phyloP scores from a whole-genome alignment of 768 basidiomycete species.

The Mycena polygramma region DNA sequence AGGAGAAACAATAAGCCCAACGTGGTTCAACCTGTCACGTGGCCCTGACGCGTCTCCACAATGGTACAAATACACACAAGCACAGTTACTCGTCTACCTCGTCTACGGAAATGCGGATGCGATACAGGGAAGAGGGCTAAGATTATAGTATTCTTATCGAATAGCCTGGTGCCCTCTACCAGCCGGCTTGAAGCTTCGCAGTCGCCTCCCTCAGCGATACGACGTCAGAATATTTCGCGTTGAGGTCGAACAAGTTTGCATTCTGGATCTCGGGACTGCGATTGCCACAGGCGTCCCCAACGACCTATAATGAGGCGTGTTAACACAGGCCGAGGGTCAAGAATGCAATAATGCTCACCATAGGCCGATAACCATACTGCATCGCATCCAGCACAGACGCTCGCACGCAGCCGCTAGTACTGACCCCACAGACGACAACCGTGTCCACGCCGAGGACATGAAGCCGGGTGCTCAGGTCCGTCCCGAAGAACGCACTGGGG shows the following conservation, averaged over 20 bases:
- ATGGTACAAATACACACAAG: no score
- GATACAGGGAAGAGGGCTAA: no score
- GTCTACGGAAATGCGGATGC: no score
- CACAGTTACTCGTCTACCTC: no score
- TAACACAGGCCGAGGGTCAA: not conserved
- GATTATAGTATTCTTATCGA: no score
- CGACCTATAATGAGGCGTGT: constrained; percentile 6
- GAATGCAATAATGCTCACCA: constrained; percentile 2
- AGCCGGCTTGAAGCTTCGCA: constrained; percentile 25
- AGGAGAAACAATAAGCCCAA: no score
- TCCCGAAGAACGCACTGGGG: constrained; percentile 32
- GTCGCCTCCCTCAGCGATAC: constrained; percentile 22
- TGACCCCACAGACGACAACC: constrained; percentile 31
- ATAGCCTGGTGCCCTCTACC: not conserved
- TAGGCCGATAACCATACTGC: constrained; percentile 31
- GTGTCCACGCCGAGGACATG: constrained; percentile 26
- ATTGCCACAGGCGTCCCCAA: constrained; percentile 31
- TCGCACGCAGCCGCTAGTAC: constrained; percentile 32
- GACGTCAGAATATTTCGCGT: constrained; percentile 30
- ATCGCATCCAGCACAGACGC: constrained; percentile 32
- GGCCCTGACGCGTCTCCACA: no score
- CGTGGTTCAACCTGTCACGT: no score
- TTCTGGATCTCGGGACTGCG: constrained; percentile 32
- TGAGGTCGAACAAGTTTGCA: constrained; percentile 31
- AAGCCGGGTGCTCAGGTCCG: constrained; percentile 15